phyloP scores from a whole-genome alignment of 2,329 filamentous ascomycete genomes.

The Calcarisporium arbuscula region DNA sequence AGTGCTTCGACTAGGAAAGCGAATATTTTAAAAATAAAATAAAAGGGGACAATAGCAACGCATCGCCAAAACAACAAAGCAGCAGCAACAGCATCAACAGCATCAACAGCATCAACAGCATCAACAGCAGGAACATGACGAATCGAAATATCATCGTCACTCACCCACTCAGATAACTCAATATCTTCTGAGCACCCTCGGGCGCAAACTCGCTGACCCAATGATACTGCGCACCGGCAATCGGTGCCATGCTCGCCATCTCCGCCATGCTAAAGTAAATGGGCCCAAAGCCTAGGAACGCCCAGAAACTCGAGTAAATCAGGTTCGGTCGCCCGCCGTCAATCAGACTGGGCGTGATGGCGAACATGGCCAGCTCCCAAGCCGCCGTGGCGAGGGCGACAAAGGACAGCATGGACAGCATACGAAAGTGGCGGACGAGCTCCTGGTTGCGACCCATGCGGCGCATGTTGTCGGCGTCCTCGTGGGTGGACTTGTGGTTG shows the following conservation, averaged over 20 bases:
- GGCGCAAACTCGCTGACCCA: slow-evolving; percentile 12
- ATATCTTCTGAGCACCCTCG: slow-evolving; percentile 4
- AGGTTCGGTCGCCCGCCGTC: slow-evolving; percentile 5
- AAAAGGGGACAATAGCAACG: too few relatives aligned
- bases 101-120: too few relatives aligned
- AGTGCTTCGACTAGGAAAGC: too few relatives aligned
- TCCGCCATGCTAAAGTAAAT: slow-evolving; percentile 12
- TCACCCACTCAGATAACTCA: slow-evolving; percentile 7
- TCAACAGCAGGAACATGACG: too few relatives aligned
- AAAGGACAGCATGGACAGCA: slow-evolving; percentile 6
- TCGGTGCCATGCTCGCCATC: slow-evolving; percentile 13
- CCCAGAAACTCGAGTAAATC: slow-evolving; percentile 4
- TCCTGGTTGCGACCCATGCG: slow-evolving; percentile 7
- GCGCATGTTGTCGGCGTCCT: slow-evolving; percentile 7
- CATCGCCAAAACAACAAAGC: too few relatives aligned
- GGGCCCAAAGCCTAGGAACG: slow-evolving; percentile 5
- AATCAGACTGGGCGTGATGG: slow-evolving; percentile 2
- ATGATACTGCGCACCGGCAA: slow-evolving; percentile 15
- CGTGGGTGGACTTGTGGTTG: slow-evolving; percentile 3
- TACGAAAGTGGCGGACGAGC: slow-evolving; percentile 6
- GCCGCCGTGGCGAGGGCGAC: slow-evolving; percentile 3
- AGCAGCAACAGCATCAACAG: too few relatives aligned
- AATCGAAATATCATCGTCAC: too few relatives aligned
- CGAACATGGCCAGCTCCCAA: slow-evolving; percentile 5
- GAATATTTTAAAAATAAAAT: too few relatives aligned